Percentiles rank a stretch among this genome's conserved stretches.
Conservation (phyloP, 805 yeast genomes). For the Kluyveromyces siamensis region DNA sequence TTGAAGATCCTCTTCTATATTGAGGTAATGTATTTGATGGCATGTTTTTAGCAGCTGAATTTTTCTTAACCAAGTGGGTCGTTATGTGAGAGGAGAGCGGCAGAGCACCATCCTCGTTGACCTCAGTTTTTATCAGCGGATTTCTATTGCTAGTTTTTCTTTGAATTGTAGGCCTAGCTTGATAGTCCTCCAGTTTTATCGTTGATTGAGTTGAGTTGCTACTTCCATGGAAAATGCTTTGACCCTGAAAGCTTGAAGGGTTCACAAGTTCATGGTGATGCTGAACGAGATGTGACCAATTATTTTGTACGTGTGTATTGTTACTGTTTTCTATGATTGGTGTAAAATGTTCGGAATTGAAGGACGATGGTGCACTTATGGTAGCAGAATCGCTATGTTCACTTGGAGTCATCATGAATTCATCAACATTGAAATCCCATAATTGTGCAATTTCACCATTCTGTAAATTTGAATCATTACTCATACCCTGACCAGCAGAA, state of each 20-base stretch:
- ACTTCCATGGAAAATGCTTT: background rate
- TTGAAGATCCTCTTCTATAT: constrained; percentile 15
- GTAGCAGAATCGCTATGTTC: constrained; percentile 28
- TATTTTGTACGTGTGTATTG: constrained; percentile 6
- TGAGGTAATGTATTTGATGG: constrained; percentile 22
- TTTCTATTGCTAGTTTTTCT: background rate
- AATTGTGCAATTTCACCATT: constrained; percentile 33
- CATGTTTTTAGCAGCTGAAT: constrained; percentile 19
- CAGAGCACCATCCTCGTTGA: constrained; percentile 14
- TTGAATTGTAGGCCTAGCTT: background rate
- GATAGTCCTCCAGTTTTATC: background rate
- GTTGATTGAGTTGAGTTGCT: background rate
- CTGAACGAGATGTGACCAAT: constrained; percentile 1
- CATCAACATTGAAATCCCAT: constrained; percentile 33
- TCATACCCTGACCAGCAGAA: constrained; percentile 2
- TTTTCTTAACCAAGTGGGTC: constrained; percentile 22
- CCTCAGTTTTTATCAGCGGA: constrained; percentile 1
- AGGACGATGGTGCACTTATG: constrained; percentile 29
- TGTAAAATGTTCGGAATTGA: constrained; percentile 15
- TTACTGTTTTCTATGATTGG: background rate
- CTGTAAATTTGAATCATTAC: constrained; percentile 15
- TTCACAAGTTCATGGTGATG: background rate
- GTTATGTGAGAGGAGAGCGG: constrained; percentile 14
- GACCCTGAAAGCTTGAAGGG: background rate
- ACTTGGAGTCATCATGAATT: constrained; percentile 29